Evolutionary conservation across 306 rosid species (phyloP), one percentile per base, ranked within the genome.

Genomic region (Ormosia emarginata): DNA sequence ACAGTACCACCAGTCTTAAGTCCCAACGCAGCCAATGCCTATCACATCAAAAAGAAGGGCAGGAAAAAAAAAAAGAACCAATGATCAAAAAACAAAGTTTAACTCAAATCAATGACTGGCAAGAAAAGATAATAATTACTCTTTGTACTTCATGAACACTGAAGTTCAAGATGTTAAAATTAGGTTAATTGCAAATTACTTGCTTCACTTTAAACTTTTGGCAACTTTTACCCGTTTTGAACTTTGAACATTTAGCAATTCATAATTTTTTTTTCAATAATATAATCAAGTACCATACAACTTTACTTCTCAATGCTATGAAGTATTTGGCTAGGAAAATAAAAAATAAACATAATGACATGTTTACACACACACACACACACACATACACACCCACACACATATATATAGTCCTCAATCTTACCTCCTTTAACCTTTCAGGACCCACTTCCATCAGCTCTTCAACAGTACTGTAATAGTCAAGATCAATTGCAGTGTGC

Each of bases 371-470:
- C 24, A 24, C 24, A 24, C 1, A 24, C 24, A 24, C 24, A 24
- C 24, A 0, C 24, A 24, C 24, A 24, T 1, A 0, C 24, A 24
- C 24, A 24, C 3, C 6, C 58, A n/a, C 58, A 5, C 58, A 2
- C 58, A 6, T 18, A 66, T 4, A 15, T 3, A 65, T 2, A 14
- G 49, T 71, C 37, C 44, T 71, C 57, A 66, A 84, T 18, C 32
- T 85, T 89, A 90, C 99, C 94, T 95, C 98, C 85, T 93, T 95
- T 78, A 95, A 88, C 88, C 89, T 95, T 86, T 93, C 98, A 58
- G 97, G 96, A 56, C 94, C 99, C 33, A 93, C 87, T 92, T 93
- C 97, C 57, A 87, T 68, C 81, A 95, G 77, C 88, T 93, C 99
- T 57, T 95, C 99, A 78, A 95, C 87, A 32, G 96, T 85, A 89